Percentiles rank a stretch among this genome's conserved stretches.
phyloP scores from a whole-genome alignment of 1,139 yeast genomes.

The Magnusiomyces clavatus region DNA sequence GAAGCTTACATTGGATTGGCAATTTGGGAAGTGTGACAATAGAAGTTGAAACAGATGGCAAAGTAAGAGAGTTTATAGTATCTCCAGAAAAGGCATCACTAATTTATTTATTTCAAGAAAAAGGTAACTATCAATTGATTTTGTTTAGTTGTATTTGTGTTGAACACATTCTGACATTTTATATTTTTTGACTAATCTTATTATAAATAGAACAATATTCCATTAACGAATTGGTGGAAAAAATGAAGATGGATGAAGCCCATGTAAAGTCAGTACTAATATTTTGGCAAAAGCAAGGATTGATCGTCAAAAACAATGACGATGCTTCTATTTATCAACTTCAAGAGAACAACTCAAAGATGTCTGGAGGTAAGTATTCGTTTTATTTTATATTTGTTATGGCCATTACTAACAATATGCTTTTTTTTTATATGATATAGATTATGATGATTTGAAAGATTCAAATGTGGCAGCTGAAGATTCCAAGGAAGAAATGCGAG shows the following conservation, averaged over 20 bases:
- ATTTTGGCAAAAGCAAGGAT: slow-evolving; percentile 12
- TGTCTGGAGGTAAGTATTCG: slow-evolving; percentile 30
- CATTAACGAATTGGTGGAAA: slow-evolving; percentile 10
- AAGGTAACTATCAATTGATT: slow-evolving; percentile 13
- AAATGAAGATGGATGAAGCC: slow-evolving; percentile 9
- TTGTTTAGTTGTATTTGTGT: neutral
- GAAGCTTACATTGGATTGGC: slow-evolving; percentile 52
- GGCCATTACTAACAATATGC: slow-evolving; percentile 16
- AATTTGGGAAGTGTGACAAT: slow-evolving; percentile 57
- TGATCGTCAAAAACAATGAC: slow-evolving; percentile 15
- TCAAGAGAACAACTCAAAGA: slow-evolving; percentile 20
- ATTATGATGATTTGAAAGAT: neutral
- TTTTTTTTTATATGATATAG: slow-evolving; percentile 28
- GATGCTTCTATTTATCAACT: neutral
- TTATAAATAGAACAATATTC: slow-evolving; percentile 8
- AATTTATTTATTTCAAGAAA: slow-evolving; percentile 45
- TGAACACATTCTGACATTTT: too few relatives aligned
- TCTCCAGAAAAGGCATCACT: slow-evolving; percentile 66
- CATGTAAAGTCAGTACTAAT: slow-evolving; percentile 3
- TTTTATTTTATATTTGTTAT: slow-evolving; percentile 26
- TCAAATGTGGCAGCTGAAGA: slow-evolving; percentile 17
- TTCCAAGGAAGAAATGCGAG: slow-evolving; percentile 33
- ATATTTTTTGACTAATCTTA: too few relatives aligned
- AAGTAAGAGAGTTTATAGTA: slow-evolving; percentile 41
- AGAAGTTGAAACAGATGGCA: slow-evolving; percentile 46